Evolutionary conservation across 805 yeast genomes (phyloP).

Genomic region (Yamadazyma sp.): DNA sequence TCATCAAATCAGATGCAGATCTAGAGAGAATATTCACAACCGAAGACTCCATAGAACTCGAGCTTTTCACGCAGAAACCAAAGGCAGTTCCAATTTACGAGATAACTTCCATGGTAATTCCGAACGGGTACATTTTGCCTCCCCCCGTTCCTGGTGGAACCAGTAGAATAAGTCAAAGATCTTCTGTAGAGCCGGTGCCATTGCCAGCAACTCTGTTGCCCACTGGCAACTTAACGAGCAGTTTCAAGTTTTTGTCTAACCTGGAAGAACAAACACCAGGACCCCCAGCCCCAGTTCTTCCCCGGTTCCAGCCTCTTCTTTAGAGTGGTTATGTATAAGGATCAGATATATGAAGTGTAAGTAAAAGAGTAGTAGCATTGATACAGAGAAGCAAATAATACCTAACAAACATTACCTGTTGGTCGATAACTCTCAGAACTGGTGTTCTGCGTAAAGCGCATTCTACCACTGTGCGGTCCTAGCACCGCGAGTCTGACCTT

Average conservation of each 20-base stretch:
- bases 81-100: constrained; percentile 38
- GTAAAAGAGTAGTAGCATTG: too few relatives aligned
- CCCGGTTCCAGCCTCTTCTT: constrained; percentile 34
- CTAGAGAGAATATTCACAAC: constrained; percentile 36
- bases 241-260: constrained; percentile 22
- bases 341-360: too few relatives aligned
- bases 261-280: constrained; percentile 18
- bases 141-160: constrained; percentile 25
- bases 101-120: constrained; percentile 32
- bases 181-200: constrained; percentile 5
- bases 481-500: too few relatives aligned
- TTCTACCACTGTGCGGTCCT: too few relatives aligned
- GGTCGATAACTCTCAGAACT: too few relatives aligned
- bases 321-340: constrained; percentile 7
- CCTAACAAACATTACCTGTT: too few relatives aligned
- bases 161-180: constrained; percentile 12
- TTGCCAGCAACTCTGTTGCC: too few relatives aligned
- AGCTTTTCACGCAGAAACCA: constrained; percentile 34
- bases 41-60: constrained; percentile 34
- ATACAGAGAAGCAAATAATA: too few relatives aligned
- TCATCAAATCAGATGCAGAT: constrained; percentile 35
- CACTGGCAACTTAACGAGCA: background rate
- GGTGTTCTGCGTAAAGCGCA: too few relatives aligned
- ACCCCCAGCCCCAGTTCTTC: constrained; percentile 32
- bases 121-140: constrained; percentile 27